Base-by-base conservation (phyloP, 2,329 filamentous ascomycete species). In the Neurospora sp. region DNA sequence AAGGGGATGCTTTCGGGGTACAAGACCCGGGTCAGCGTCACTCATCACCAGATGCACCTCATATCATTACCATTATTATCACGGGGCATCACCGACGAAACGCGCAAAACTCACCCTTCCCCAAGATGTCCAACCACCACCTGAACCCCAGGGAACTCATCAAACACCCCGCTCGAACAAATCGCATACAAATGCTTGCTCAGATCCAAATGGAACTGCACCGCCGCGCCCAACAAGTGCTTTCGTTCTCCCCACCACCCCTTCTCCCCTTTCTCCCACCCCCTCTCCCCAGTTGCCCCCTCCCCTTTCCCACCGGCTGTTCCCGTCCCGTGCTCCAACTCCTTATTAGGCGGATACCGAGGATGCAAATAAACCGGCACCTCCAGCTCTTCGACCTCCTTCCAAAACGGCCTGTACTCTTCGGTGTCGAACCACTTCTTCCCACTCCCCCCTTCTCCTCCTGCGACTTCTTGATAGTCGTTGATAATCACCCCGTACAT, bases 141-240 rank as follows among this genome's bases (percentile, higher is more conserved):
- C 73, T 83, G 80, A 28, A 82, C 76, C 4, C 75, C 73, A 0
- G 82, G 81, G 68, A 77, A 83, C 15, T 77, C 74, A 74, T 83
- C 82, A 67, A 84, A 80, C 0, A 83, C 75, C 0, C 82, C 82
- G 15, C 78, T 79, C 1, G 81, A 82, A 70, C 78, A 80, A n/a
- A 84, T 71, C 0, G 81, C 81, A 72, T 83, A 82, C n/a, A 84
- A 67, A 72, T 84, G 82, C 75, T 80, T 81, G 72, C 79, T 81
- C 42, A 83, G 71, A 71, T 83, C 82, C 17, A 83, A 73, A 72
- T 83, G 81, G 70, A 81, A 81, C 71, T 79, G 77, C 38, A 81
- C 78, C 0, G 76, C 79, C 1, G 78, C 79, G 0, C 79, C 79
- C 0, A 81, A 70, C 4, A 81, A 73, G 46, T 80, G 79, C 67